Conservation (phyloP, 179 eudicot species). For the Silene noctiflora region DNA sequence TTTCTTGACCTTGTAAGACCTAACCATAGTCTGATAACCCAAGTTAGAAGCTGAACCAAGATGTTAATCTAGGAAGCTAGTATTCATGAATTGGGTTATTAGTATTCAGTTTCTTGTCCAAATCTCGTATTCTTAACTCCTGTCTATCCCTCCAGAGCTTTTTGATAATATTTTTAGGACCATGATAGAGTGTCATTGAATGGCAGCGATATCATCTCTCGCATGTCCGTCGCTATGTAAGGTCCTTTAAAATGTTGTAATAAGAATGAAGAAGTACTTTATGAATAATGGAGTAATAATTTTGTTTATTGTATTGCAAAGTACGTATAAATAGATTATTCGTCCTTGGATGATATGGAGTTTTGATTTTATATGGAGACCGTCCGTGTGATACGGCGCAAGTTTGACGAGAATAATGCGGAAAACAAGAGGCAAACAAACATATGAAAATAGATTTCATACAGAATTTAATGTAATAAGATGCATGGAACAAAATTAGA, state of each 20-base stretch:
- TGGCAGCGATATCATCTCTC: too few relatives aligned
- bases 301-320: too few relatives aligned
- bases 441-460: not conserved
- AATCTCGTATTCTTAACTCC: conserved; percentile 20
- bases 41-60: not conserved
- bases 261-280: too few relatives aligned
- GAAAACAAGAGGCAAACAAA: conserved; percentile 14
- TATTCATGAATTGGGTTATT: not conserved
- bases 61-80: not conserved
- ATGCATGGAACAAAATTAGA: conserved; percentile 9
- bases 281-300: too few relatives aligned
- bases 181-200: too few relatives aligned
- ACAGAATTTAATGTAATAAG: conserved; percentile 3
- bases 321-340: too few relatives aligned
- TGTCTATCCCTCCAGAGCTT: conserved; percentile 41
- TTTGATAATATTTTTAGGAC: too few relatives aligned
- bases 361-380: not conserved
- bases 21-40: not conserved
- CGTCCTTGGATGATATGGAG: not conserved
- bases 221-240: too few relatives aligned
- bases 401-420: conserved; percentile 17
- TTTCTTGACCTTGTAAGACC: conserved; percentile 46
- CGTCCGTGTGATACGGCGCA: conserved; percentile 14
- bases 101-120: conserved; percentile 15
- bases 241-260: too few relatives aligned